Conservation (phyloP, 192 early-diverging fungal genomes). For the Coemansia sp. region DNA sequence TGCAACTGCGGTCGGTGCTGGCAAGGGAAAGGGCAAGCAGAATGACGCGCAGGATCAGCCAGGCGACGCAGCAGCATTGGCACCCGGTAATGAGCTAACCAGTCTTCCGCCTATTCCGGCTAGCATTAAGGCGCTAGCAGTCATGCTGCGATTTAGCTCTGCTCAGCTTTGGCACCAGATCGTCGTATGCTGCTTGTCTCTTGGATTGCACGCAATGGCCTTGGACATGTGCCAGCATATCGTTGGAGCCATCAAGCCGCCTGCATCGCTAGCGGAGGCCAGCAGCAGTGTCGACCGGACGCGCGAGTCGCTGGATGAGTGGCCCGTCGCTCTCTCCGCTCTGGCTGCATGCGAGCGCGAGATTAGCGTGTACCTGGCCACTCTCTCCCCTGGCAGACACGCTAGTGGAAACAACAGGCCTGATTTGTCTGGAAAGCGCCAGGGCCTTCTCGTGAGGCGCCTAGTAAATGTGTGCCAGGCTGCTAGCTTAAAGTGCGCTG, state of each 20-base stretch:
- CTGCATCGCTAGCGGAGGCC: neutral
- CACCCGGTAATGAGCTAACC: neutral
- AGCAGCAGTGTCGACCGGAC: neutral
- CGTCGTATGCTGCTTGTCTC: constrained; percentile 16
- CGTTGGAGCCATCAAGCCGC: constrained; percentile 15
- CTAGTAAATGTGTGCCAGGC: constrained; percentile 23
- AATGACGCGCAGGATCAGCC: neutral
- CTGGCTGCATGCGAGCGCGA: constrained; percentile 32
- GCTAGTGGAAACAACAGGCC: neutral
- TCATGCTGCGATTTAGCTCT: constrained; percentile 33
- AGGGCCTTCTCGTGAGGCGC: constrained; percentile 28
- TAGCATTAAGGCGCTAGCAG: constrained; percentile 25
- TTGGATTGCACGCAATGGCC: constrained; percentile 21
- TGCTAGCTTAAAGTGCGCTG: constrained; percentile 26
- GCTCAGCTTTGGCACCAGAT: constrained; percentile 24
- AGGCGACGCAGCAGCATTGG: neutral
- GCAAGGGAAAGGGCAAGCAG: constrained; percentile 22
- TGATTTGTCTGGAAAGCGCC: constrained; percentile 7
- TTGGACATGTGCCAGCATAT: constrained; percentile 43
- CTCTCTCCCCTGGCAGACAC: constrained; percentile 4
- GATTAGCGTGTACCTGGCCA: constrained; percentile 12
- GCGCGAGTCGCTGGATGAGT: constrained; percentile 4
- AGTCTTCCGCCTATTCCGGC: constrained; percentile 32
- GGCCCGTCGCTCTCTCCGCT: constrained; percentile 19
- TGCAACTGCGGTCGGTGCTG: neutral